Percentiles rank a stretch among this genome's conserved stretches.
These are phyloP conservation scores for Cryptosporidium viatorum DNA, from an alignment of 169 alveolate species.

Conservation along the genomic window DNA sequence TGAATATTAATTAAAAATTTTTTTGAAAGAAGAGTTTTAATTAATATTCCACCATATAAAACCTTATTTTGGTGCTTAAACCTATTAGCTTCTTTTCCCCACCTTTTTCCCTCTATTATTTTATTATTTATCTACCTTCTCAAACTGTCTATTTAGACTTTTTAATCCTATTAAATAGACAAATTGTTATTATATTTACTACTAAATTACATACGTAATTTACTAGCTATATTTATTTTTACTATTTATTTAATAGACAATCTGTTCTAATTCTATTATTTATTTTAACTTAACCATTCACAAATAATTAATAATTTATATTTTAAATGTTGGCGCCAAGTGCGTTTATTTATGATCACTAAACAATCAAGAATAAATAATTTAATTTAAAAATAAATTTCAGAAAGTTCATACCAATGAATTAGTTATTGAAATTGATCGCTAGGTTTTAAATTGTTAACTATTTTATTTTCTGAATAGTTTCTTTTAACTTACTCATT, in stretches of 20 bases:
- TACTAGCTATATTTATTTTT: neutral
- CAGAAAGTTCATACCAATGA: neutral
- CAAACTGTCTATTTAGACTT: constrained; percentile 10
- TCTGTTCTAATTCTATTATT: neutral
- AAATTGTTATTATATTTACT: neutral
- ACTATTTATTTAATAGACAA: constrained; percentile 2
- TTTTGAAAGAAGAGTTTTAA: neutral
- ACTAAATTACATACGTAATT: neutral
- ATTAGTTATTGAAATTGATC: too few relatives aligned
- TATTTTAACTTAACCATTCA: too few relatives aligned
- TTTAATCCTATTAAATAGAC: neutral
- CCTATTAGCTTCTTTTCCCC: constrained; percentile 4
- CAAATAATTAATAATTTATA: neutral
- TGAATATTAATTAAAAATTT: neutral
- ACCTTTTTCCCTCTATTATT: constrained; percentile 8
- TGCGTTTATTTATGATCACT: neutral
- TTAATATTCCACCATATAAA: neutral
- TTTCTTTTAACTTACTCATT: neutral
- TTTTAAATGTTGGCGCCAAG: neutral
- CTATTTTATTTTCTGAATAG: neutral
- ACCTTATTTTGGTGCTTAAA: neutral
- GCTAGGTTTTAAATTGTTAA: too few relatives aligned
- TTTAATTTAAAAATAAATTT: too few relatives aligned
- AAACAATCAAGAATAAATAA: neutral
- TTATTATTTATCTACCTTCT: neutral